Conservation (phyloP, 306 rosid species). For the Cicer judaicum region DNA sequence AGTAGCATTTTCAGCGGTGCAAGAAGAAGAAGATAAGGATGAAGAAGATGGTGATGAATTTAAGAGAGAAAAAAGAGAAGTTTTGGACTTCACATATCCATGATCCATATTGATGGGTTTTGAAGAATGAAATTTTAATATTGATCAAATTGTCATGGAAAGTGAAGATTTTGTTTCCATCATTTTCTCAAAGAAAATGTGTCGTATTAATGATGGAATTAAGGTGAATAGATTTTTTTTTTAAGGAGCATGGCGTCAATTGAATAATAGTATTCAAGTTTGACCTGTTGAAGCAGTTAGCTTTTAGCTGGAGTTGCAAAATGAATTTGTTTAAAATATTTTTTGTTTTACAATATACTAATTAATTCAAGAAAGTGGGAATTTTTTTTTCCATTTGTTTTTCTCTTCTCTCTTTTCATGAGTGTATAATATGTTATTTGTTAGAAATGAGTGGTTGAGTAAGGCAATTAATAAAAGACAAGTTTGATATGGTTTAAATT, state of each 20-base stretch:
- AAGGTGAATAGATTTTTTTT: slow-evolving; percentile 35
- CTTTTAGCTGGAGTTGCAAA: slow-evolving; percentile 31
- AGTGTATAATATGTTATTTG: slow-evolving; percentile 11
- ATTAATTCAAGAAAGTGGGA: slow-evolving; percentile 24
- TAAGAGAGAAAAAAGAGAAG: slow-evolving; percentile 45
- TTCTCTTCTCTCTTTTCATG: slow-evolving; percentile 30
- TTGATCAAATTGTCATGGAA: slow-evolving; percentile 24
- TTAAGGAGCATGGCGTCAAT: slow-evolving; percentile 16
- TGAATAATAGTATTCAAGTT: slow-evolving; percentile 41
- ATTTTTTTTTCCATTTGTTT: not conserved
- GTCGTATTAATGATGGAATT: slow-evolving; percentile 20
- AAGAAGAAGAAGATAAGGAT: slow-evolving; percentile 40
- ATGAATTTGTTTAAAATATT: slow-evolving; percentile 37
- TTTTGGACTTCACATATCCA: slow-evolving; percentile 38
- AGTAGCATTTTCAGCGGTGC: slow-evolving; percentile 32
- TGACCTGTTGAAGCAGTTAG: slow-evolving; percentile 37
- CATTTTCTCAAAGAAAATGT: slow-evolving; percentile 40
- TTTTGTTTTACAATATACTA: slow-evolving; percentile 23
- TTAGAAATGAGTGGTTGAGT: slow-evolving; percentile 57
- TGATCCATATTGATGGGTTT: slow-evolving; percentile 55
- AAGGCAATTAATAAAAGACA: slow-evolving; percentile 41
- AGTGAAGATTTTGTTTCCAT: slow-evolving; percentile 8
- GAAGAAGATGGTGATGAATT: slow-evolving; percentile 51
- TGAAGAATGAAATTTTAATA: slow-evolving; percentile 29
- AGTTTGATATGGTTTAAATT: slow-evolving; percentile 3